A percentile compares a stretch with the other conserved stretches of the same genome.
These are phyloP conservation scores for Musa beccarii DNA, from an alignment of 176 grass and related monocot species.

Conservation along the genomic window DNA sequence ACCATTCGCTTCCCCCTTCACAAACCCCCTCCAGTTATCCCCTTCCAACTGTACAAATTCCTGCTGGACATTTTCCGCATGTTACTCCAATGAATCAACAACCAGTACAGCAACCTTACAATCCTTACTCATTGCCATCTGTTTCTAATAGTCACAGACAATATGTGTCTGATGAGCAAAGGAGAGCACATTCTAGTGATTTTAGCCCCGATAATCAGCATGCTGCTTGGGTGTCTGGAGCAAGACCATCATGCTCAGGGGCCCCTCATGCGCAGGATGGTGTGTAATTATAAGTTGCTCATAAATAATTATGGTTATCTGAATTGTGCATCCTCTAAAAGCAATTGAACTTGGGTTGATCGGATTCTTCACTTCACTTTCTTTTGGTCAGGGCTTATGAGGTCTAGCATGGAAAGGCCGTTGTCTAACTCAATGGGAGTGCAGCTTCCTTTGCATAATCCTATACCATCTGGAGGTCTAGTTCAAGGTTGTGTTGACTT, in stretches of 20 bases:
- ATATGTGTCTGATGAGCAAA: constrained; percentile 54
- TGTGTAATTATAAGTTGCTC: constrained; percentile 14
- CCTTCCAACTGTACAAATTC: constrained; percentile 19
- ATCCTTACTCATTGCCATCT: constrained; percentile 51
- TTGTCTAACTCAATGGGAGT: constrained; percentile 48
- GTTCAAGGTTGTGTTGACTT: constrained; percentile 52
- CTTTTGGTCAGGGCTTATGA: constrained; percentile 53
- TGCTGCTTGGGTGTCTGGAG: constrained; percentile 44
- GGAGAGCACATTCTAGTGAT: constrained; percentile 48
- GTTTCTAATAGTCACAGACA: constrained; percentile 51
- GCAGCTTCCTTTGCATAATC: constrained; percentile 55
- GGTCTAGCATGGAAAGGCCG: constrained; percentile 65
- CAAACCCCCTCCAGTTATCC: constrained; percentile 40
- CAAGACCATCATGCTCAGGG: constrained; percentile 28
- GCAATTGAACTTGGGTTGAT: not conserved
- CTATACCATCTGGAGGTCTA: constrained; percentile 49
- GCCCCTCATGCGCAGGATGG: constrained; percentile 13
- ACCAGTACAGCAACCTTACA: constrained; percentile 36
- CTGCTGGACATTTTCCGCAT: constrained; percentile 29
- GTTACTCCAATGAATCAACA: constrained; percentile 48
- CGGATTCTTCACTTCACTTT: constrained; percentile 12
- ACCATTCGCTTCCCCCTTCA: constrained; percentile 43
- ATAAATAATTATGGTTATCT: constrained; percentile 13
- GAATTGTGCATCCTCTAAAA: not conserved
- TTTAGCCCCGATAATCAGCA: constrained; percentile 69